These are phyloP conservation scores for Hemisphaericaspora lyxosophila DNA, from an alignment of 1,139 yeast species.

Conservation along the genomic window DNA sequence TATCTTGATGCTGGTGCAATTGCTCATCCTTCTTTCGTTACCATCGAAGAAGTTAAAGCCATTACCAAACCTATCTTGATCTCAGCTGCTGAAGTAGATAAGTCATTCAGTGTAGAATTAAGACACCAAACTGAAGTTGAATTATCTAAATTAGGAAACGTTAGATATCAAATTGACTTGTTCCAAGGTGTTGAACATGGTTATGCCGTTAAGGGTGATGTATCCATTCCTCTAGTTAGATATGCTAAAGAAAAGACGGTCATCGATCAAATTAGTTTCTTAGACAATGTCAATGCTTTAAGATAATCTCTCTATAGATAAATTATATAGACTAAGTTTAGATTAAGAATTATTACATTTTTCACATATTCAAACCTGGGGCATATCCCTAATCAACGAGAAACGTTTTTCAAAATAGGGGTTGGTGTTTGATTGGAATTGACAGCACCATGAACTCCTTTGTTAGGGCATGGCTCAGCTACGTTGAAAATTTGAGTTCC, in stretches of 20 bases:
- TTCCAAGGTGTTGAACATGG: conserved; percentile 71
- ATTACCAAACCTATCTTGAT: conserved; percentile 62
- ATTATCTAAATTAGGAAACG: conserved; percentile 40
- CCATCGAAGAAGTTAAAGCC: conserved; percentile 60
- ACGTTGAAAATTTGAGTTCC: too few relatives aligned
- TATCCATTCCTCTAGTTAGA: conserved; percentile 48
- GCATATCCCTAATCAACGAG: too few relatives aligned
- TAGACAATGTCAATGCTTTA: conserved; percentile 12
- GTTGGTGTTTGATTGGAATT: too few relatives aligned
- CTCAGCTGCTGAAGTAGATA: conserved; percentile 71
- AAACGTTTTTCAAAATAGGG: too few relatives aligned
- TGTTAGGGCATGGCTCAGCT: too few relatives aligned
- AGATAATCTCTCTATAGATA: too few relatives aligned
- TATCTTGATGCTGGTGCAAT: conserved; percentile 60
- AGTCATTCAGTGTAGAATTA: conserved; percentile 58
- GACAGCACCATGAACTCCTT: too few relatives aligned
- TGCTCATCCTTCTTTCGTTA: conserved; percentile 79
- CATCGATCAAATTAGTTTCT: conserved; percentile 49
- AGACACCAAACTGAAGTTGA: conserved; percentile 61
- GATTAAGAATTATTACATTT: too few relatives aligned
- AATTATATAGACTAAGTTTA: too few relatives aligned
- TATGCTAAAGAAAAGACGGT: conserved; percentile 74
- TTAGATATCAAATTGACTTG: conserved; percentile 57
- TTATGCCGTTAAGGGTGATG: conserved; percentile 74
- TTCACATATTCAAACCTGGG: too few relatives aligned